Conservation (phyloP, 306 rosid species). For the Trifolium fragiferum region DNA sequence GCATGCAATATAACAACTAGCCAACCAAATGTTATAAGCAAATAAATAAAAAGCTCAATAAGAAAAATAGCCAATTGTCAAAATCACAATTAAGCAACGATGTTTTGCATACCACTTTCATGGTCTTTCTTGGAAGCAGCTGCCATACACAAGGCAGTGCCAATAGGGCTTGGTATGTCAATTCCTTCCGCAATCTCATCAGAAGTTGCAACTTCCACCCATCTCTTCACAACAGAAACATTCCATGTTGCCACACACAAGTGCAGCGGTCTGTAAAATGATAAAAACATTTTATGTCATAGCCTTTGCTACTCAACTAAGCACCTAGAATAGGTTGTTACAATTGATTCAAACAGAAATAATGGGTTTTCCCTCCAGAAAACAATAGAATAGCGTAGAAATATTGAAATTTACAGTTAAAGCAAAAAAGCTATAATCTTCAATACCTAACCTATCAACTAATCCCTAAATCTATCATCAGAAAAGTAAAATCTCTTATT, state of each 20-base stretch:
- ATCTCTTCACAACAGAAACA: conserved; percentile 89
- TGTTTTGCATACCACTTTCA: conserved; percentile 78
- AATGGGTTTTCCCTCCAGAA: background rate
- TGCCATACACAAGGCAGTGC: conserved; percentile 97
- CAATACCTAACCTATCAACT: conserved; percentile 1
- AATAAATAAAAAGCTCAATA: conserved; percentile 17
- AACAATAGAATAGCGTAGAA: background rate
- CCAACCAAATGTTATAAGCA: background rate
- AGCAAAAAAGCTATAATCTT: conserved; percentile 22
- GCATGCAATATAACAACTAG: no score
- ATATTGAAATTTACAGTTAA: background rate
- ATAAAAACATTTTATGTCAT: conserved; percentile 5
- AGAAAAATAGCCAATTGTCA: conserved; percentile 31
- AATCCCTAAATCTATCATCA: conserved; percentile 5
- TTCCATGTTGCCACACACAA: conserved; percentile 97
- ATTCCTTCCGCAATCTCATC: conserved; percentile 86
- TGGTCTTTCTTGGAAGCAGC: conserved; percentile 96
- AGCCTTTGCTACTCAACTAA: conserved; percentile 24
- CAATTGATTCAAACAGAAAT: conserved; percentile 16
- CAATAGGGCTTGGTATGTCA: conserved; percentile 79
- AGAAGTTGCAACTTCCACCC: conserved; percentile 85
- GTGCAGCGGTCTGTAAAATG: conserved; percentile 97
- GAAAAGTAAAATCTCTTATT: conserved; percentile 14
- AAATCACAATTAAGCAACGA: conserved; percentile 39
- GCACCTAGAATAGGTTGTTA: conserved; percentile 23